Conservation (phyloP, 805 yeast genomes). For the Diddensiella santjacobensis region DNA sequence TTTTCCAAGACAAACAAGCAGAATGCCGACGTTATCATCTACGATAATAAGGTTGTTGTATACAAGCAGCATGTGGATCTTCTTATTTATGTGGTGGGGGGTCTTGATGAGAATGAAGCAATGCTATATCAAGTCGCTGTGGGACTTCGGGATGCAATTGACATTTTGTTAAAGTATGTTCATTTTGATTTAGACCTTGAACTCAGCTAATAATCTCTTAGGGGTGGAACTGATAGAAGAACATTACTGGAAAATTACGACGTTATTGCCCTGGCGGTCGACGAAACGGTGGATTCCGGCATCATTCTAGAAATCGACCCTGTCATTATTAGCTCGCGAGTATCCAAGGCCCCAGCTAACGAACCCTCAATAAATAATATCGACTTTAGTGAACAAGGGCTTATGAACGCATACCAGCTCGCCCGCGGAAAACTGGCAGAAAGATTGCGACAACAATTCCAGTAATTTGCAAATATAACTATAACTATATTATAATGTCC, state of each 20-base stretch:
- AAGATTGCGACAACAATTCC: constrained; percentile 42
- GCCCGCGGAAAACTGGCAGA: constrained; percentile 70
- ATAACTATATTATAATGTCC: constrained; percentile 1
- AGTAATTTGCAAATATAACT: constrained; percentile 6
- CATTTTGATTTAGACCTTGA: neutral
- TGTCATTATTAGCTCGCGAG: constrained; percentile 80
- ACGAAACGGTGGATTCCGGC: constrained; percentile 92
- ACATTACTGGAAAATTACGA: constrained; percentile 81
- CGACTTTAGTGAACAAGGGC: constrained; percentile 42
- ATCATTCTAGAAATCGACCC: constrained; percentile 88
- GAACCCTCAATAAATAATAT: constrained; percentile 46
- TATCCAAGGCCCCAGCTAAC: constrained; percentile 76
- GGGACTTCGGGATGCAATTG: constrained; percentile 79
- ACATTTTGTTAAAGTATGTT: constrained; percentile 53
- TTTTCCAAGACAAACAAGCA: constrained; percentile 75
- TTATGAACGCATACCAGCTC: constrained; percentile 81
- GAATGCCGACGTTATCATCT: constrained; percentile 73
- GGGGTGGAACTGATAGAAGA: constrained; percentile 63
- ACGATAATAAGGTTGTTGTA: constrained; percentile 75
- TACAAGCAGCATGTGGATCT: constrained; percentile 83
- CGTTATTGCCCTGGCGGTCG: constrained; percentile 78
- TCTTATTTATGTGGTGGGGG: constrained; percentile 66
- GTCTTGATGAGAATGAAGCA: constrained; percentile 79
- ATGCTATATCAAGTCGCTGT: constrained; percentile 69
- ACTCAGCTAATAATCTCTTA: neutral